Percentiles rank a stretch among this genome's conserved stretches.
phyloP scores from a whole-genome alignment of 1,284 basidiomycete species.

The Bjerkandera adusta region DNA sequence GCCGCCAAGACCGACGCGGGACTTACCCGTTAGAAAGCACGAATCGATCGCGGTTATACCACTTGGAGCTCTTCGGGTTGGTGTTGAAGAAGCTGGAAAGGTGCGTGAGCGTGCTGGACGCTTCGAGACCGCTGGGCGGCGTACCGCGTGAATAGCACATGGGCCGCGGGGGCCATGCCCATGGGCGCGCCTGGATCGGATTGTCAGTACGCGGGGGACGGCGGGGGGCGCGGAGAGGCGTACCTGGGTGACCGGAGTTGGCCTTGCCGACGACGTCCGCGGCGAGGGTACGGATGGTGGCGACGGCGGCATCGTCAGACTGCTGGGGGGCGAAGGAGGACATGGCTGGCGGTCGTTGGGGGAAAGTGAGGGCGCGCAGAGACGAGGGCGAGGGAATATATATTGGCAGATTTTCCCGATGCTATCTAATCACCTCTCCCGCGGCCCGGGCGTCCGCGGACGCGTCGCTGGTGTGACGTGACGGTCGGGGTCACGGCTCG shows the following conservation, averaged over 20 bases:
- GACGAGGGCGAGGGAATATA: constrained; percentile 21
- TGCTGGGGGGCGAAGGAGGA: constrained; percentile 39
- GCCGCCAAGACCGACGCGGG: constrained; percentile 4
- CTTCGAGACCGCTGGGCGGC: constrained; percentile 11
- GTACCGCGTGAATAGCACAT: constrained; percentile 82
- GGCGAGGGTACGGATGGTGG: constrained; percentile 70
- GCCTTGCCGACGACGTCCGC: constrained; percentile 77
- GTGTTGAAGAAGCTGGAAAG: constrained; percentile 76
- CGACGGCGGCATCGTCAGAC: constrained; percentile 58
- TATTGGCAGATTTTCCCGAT: constrained; percentile 15
- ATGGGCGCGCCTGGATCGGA: constrained; percentile 69
- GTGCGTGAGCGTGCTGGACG: constrained; percentile 11
- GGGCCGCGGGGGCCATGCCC: constrained; percentile 89
- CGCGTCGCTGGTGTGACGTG: constrained; percentile 14
- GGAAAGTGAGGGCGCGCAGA: constrained; percentile 15
- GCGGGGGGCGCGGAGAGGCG: too few relatives aligned
- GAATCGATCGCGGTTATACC: constrained; percentile 91
- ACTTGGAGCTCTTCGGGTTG: constrained; percentile 87
- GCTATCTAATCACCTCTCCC: constrained; percentile 18
- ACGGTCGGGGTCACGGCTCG: neutral
- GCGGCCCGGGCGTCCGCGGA: constrained; percentile 3
- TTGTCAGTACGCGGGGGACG: constrained; percentile 3
- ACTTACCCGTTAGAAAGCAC: constrained; percentile 82
- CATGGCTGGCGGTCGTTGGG: constrained; percentile 35
- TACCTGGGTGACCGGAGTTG: constrained; percentile 92